phyloP scores from a whole-genome alignment of 1,284 basidiomycete species.

The Ganoderma boninense region DNA sequence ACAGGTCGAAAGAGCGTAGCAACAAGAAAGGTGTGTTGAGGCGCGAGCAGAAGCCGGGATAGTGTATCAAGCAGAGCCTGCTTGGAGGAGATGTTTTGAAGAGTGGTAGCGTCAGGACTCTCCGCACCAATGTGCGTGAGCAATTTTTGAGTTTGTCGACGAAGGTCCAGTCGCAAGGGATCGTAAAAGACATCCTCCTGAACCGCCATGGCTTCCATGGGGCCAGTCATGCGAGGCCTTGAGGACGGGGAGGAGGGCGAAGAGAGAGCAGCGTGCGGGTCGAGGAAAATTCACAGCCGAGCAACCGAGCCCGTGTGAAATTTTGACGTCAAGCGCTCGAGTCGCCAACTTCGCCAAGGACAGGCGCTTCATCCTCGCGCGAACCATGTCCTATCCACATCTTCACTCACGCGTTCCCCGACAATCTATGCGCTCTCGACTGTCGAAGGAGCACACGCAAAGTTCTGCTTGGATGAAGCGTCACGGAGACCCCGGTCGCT shows the following conservation, averaged over 20 bases:
- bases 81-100: conserved; percentile 48
- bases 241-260: background rate
- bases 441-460: background rate
- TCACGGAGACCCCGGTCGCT: no score
- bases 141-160: conserved; percentile 55
- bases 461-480: no score
- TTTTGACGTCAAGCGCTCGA: background rate
- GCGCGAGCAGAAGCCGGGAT: conserved; percentile 46
- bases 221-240: background rate
- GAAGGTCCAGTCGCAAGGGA: conserved; percentile 62
- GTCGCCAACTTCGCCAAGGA: no score
- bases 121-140: conserved; percentile 50
- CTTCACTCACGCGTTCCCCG: background rate
- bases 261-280: background rate
- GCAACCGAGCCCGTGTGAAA: background rate
- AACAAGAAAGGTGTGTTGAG: conserved; percentile 63
- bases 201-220: conserved; percentile 13
- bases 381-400: background rate
- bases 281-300: background rate
- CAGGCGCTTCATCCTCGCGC: background rate
- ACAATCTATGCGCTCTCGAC: background rate
- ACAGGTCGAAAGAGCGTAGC: conserved; percentile 72
- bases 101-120: conserved; percentile 44
- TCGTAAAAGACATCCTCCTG: conserved; percentile 36
- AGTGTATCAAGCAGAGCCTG: conserved; percentile 45